phyloP scores from a whole-genome alignment of 805 yeast genomes.

The Lipomyces orientalis region DNA sequence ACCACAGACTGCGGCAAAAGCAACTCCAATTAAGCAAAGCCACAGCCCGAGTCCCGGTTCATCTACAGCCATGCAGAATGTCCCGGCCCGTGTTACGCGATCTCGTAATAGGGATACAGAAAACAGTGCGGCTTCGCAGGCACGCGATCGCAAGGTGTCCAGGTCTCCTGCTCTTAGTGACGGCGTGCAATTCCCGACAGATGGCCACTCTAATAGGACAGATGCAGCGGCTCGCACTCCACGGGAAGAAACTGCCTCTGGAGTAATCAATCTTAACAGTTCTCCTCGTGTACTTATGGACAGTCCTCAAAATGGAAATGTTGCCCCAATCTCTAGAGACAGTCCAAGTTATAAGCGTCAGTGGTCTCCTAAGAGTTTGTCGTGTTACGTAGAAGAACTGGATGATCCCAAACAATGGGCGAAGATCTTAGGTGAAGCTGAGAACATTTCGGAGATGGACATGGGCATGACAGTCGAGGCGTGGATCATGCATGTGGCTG shows the following conservation, averaged over 20 bases:
- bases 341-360: not conserved
- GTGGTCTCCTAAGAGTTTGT: not conserved
- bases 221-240: not conserved
- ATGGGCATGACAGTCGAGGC: conserved; percentile 70
- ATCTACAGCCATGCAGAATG: not conserved
- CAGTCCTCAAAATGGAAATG: conserved; percentile 9
- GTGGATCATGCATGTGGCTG: conserved; percentile 67
- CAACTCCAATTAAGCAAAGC: not conserved
- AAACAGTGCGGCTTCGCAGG: not conserved
- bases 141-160: not conserved
- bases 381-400: not conserved
- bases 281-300: not conserved
- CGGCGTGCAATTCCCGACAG: not conserved
- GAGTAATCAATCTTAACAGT: not conserved
- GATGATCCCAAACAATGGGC: not conserved
- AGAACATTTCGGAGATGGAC: conserved; percentile 50
- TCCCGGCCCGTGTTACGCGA: not conserved
- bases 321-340: not conserved
- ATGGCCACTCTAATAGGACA: not conserved
- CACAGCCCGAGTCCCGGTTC: not conserved
- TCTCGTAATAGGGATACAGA: not conserved
- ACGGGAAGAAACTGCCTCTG: not conserved
- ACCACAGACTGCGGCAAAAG: not conserved
- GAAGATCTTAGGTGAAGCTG: not conserved
- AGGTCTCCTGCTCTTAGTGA: not conserved